Evolutionary conservation across 129 eudicot genomes (phyloP), one percentile per base, ranked within the genome.

Genomic region (Calendula officinalis): DNA sequence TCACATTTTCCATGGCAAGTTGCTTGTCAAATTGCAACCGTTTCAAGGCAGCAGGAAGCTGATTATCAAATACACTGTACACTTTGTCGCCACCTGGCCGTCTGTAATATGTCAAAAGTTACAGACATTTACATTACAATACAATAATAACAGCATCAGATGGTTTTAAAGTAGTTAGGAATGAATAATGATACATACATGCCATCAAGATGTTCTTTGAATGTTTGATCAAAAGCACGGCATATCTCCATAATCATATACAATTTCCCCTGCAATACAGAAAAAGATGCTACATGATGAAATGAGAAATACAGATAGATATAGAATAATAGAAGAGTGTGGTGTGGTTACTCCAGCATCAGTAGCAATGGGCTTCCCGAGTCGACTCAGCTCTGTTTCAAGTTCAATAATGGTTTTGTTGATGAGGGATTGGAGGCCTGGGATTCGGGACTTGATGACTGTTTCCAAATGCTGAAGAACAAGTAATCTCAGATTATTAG

Each of bases 201-300:
- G 75, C 98, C 98, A 79, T 91, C 98, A 60, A 91, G 96, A 83
- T 91, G 98, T 66, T 91, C 98, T 72, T 91, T 91, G 75, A 91
- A 91, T 37, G 81, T 91, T 75, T 88, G 88, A 81, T 91, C 98
- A 60, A 91, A 91, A 32, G 71, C 76, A 66, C 96, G 96, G 34
- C 90, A 84, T 44, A 91, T 87, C 77, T 91, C 96, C 98, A 91
- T 84, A 15, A 77, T 91, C 91, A 85, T 91, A 72, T 82, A 84
- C 71, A 91, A 49, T 44, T 87, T 91, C 30, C 96, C 98, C 98
- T 91, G 87, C 69, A 71, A 62, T 9, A 42, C 75, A 50, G 35
- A 79, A 62, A n/a, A 61, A 11, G 46, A 41, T 14, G 61, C 42
- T 32, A 59, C 48, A 8, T 54, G 22, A 7, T 15, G 34, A 41